Conservation (phyloP, 2,329 filamentous ascomycete genomes). For the Rhynchosporium agropyri region DNA sequence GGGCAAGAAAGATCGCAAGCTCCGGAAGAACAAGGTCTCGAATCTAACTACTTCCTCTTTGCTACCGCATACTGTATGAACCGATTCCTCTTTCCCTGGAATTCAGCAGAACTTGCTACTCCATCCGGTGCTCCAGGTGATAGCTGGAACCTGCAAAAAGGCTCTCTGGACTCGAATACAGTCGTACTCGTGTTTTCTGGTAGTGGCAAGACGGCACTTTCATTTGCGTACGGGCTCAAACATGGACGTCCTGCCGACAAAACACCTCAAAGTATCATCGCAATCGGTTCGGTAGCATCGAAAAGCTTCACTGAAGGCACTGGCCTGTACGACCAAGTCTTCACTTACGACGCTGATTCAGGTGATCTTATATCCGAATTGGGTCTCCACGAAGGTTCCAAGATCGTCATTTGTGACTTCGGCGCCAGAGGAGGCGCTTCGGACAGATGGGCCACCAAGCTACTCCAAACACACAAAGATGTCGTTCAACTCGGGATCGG, state of each 20-base stretch:
- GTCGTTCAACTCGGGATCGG: constrained; percentile 27
- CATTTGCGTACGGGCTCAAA: constrained; percentile 35
- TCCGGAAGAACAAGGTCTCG: constrained; percentile 29
- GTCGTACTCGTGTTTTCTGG: constrained; percentile 34
- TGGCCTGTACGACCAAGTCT: constrained; percentile 31
- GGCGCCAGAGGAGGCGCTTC: constrained; percentile 31
- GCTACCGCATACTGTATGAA: constrained; percentile 34
- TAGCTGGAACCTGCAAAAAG: constrained; percentile 33
- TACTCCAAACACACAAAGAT: constrained; percentile 21
- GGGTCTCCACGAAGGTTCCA: constrained; percentile 27
- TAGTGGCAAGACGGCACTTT: constrained; percentile 36
- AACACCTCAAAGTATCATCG: constrained; percentile 29
- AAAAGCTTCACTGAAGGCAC: constrained; percentile 31
- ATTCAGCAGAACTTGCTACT: constrained; percentile 26
- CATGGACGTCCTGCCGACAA: constrained; percentile 27
- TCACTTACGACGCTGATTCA: constrained; percentile 31
- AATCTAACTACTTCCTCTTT: constrained; percentile 33
- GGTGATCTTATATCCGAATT: constrained; percentile 24
- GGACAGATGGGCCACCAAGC: constrained; percentile 28
- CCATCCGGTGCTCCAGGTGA: constrained; percentile 20
- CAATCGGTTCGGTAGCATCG: constrained; percentile 34
- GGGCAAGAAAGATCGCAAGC: constrained; percentile 12
- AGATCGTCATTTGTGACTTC: constrained; percentile 33
- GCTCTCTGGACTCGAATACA: constrained; percentile 27
- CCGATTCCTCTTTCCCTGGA: constrained; percentile 35